Conservation (phyloP, 2,329 filamentous ascomycete genomes). For the Emergomyces pasteurianus region DNA sequence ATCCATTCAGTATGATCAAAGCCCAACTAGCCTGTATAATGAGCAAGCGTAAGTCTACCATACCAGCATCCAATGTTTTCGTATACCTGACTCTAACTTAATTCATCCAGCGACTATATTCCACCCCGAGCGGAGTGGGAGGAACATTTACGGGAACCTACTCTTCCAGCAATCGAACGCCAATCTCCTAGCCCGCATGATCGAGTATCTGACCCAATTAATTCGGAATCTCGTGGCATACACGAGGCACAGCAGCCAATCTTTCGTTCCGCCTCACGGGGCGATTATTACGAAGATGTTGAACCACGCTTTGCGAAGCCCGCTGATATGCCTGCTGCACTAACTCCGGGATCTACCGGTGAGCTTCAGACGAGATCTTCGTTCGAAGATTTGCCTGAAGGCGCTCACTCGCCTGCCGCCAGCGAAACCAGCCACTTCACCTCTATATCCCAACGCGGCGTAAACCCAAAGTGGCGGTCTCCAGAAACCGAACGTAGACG, state of each 20-base stretch:
- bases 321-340: conserved; percentile 24
- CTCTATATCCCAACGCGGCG: conserved; percentile 72
- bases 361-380: conserved; percentile 34
- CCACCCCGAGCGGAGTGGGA: conserved; percentile 36
- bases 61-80: conserved; percentile 3
- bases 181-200: conserved; percentile 7
- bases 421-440: conserved; percentile 81
- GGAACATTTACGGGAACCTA: conserved; percentile 1
- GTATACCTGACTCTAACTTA: not conserved
- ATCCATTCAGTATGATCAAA: conserved; percentile 39
- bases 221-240: conserved; percentile 10
- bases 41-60: conserved; percentile 53
- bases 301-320: conserved; percentile 68
- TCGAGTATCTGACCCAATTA: not conserved
- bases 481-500: conserved; percentile 33
- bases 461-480: conserved; percentile 74
- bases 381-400: conserved; percentile 54
- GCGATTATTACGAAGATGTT: conserved; percentile 81
- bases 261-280: conserved; percentile 26
- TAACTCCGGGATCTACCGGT: conserved; percentile 29
- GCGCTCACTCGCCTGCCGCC: conserved; percentile 57
- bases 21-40: conserved; percentile 61
- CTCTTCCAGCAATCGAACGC: conserved; percentile 2
- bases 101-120: conserved; percentile 21
- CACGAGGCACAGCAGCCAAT: conserved; percentile 13